Base-by-base conservation (phyloP, 2,329 filamentous ascomycete species). In the Colletotrichum lini region DNA sequence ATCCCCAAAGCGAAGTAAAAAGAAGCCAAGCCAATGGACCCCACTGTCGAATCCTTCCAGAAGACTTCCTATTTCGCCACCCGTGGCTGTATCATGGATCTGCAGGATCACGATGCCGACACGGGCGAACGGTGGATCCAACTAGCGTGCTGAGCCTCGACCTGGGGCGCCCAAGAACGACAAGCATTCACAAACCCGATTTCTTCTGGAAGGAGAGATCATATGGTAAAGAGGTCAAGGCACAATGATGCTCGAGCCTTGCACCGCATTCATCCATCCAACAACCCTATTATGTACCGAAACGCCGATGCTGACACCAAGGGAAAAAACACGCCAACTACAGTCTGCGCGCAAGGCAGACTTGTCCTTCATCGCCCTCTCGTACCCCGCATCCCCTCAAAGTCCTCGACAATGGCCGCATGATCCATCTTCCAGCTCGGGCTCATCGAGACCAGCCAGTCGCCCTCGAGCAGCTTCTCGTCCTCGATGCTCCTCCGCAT, bases 371-470 rank as follows among this genome's bases (percentile, higher is more conserved):
- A 66, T n/a, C 42, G 23, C 1, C 67, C 67, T 52, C 60, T 57
- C 1, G 23, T 52, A 26, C 60, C 66, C 4, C 61, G 42, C n/a
- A 72, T 50, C 16, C 70, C 67, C 12, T 73, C 72, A 58, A 74
- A 73, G 38, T 74, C 72, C 45, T 67, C 59, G 16, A 72, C 58
- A 30, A 73, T 72, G n/a, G 65, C 73, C 1, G 65, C 47, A 30
- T 72, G 62, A 35, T 74, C 67, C 52, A 56, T 69, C 30, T 68
- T 74, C 63, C 68, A 72, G 4, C 30, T 23, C 23, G 62, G 57
- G 13, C 47, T 71, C 59, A 65, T 72, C 15, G 61, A 61, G 9
- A 72, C 63, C n/a, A 73, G 42, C 73, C 72, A 74, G 6, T 73
- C 65, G 4, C 73, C 73, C 21, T 73, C 72, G 3, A 60, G 44